phyloP scores from a whole-genome alignment of 78 protist species.

The Dictyostelium brefeldianum region DNA sequence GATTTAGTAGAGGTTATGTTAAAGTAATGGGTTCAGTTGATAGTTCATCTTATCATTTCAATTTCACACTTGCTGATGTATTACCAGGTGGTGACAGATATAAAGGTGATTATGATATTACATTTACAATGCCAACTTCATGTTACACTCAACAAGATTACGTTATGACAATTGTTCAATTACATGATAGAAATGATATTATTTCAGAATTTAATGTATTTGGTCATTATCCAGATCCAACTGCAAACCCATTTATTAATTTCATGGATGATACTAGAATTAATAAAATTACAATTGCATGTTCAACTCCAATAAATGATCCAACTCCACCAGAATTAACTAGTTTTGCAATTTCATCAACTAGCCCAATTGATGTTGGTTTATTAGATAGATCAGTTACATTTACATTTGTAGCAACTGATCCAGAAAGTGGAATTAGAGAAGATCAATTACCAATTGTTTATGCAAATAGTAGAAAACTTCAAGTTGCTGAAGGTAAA shows the following conservation, averaged over 20 bases:
- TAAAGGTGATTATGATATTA: constrained; percentile 2
- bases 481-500: background rate
- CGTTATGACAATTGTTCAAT: background rate
- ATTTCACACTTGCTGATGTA: background rate
- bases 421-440: background rate
- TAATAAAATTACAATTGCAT: background rate
- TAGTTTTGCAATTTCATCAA: background rate
- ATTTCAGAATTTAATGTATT: background rate
- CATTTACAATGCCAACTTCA: background rate
- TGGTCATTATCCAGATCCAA: too few relatives aligned
- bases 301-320: background rate
- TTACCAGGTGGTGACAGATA: background rate
- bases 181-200: background rate
- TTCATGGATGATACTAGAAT: background rate
- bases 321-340: background rate
- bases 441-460: background rate
- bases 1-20: background rate
- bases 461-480: background rate
- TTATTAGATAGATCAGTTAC: background rate
- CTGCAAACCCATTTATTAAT: background rate
- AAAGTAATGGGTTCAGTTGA: background rate
- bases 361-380: background rate
- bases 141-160: background rate
- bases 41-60: background rate
- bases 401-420: background rate